Evolutionary conservation across 2,329 filamentous ascomycete genomes (phyloP).

Genomic region (Coniella lustricola): DNA sequence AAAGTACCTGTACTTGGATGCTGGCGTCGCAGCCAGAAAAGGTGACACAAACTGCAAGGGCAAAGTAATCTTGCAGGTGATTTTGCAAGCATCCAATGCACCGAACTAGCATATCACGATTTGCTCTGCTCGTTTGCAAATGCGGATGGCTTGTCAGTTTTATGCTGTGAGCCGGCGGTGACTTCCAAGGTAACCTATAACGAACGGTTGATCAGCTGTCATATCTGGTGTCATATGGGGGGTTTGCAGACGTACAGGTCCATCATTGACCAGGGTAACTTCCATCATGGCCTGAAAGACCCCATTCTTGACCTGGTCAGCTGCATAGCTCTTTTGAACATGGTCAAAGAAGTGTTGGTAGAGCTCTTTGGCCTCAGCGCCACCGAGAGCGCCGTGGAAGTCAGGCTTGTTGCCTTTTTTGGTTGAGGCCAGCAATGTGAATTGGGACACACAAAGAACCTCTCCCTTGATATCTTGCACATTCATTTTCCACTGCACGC

Average conservation of each 20-base stretch:
- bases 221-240: background rate
- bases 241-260: constrained; percentile 41
- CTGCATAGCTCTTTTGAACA: constrained; percentile 63
- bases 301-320: constrained; percentile 83
- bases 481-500: constrained; percentile 75
- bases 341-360: constrained; percentile 80
- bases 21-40: too few relatives aligned
- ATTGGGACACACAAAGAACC: constrained; percentile 96
- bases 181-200: constrained; percentile 30
- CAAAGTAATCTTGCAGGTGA: background rate
- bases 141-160: constrained; percentile 1
- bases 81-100: too few relatives aligned
- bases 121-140: background rate
- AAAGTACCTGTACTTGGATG: too few relatives aligned
- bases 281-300: constrained; percentile 99
- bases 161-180: constrained; percentile 8
- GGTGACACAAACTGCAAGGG: background rate
- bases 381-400: constrained; percentile 80
- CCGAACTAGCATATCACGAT: background rate
- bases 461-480: constrained; percentile 87
- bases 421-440: constrained; percentile 86
- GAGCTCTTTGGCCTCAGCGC: constrained; percentile 69
- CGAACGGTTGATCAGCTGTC: constrained; percentile 4
- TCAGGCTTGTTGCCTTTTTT: constrained; percentile 94
- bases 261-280: constrained; percentile 84